phyloP scores from a whole-genome alignment of 1,284 basidiomycete genomes.

The Porphyrellus sp. region DNA sequence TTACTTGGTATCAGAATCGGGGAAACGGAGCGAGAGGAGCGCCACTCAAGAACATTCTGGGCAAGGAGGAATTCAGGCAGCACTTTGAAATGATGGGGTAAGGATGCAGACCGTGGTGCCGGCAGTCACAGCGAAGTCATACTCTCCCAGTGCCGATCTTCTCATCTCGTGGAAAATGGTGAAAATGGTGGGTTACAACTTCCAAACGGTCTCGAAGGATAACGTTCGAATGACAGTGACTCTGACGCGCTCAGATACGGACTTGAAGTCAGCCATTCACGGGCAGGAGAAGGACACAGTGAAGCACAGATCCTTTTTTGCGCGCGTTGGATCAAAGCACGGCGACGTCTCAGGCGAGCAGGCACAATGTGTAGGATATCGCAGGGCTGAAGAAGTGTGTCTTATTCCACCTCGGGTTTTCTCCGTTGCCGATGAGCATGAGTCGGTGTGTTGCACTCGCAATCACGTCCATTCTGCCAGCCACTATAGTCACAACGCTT shows the following conservation, averaged over 20 bases:
- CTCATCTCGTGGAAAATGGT: not conserved
- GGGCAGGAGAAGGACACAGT: slow-evolving; percentile 2
- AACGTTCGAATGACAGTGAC: not conserved
- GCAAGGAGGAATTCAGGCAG: slow-evolving; percentile 15
- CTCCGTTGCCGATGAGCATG: not conserved
- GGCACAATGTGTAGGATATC: slow-evolving; percentile 19
- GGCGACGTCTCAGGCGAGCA: slow-evolving; percentile 6
- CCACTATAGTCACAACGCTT: slow-evolving; percentile 18
- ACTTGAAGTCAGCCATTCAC: not conserved
- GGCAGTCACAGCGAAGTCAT: not conserved
- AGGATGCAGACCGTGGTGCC: not conserved
- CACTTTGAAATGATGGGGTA: slow-evolving; percentile 8
- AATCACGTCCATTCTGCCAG: slow-evolving; percentile 28
- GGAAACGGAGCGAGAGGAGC: slow-evolving; percentile 25
- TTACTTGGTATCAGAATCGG: slow-evolving; percentile 28
- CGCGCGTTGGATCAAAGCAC: slow-evolving; percentile 13
- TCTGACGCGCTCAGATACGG: not conserved
- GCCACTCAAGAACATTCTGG: slow-evolving; percentile 23
- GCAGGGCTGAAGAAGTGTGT: slow-evolving; percentile 21
- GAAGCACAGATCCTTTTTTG: slow-evolving; percentile 21
- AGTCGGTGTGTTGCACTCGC: slow-evolving; percentile 29
- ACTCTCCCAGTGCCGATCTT: not conserved
- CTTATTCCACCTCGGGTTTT: not conserved
- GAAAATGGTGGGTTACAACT: not conserved
- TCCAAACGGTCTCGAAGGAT: not conserved